A percentile compares a stretch with the other conserved stretches of the same genome.
These are phyloP conservation scores for Penicillium ucsense DNA, from an alignment of 495 filamentous ascomycete genomes.

Conservation along the genomic window DNA sequence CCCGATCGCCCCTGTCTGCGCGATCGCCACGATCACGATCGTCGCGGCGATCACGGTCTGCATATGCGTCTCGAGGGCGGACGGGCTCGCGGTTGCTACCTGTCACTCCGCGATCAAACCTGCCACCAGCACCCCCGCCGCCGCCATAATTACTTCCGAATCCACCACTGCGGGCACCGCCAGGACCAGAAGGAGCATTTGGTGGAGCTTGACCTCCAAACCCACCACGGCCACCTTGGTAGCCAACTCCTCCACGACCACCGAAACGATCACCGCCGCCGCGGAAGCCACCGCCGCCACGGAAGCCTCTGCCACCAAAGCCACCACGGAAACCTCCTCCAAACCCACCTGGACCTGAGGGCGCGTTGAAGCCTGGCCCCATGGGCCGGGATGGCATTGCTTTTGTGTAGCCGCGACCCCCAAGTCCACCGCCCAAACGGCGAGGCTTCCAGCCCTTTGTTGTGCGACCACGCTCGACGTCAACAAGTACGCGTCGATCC, in stretches of 20 bases:
- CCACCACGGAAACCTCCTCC: conserved; percentile 59
- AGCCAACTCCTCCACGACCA: conserved; percentile 50
- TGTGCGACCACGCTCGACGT: conserved; percentile 92
- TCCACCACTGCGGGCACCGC: conserved; percentile 46
- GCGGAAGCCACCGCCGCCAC: conserved; percentile 50
- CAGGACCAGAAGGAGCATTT: conserved; percentile 74
- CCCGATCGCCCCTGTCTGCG: conserved; percentile 31
- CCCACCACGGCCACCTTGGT: conserved; percentile 49
- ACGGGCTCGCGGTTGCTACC: conserved; percentile 48
- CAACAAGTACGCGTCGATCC: conserved; percentile 83
- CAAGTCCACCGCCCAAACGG: conserved; percentile 84
- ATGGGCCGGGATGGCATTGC: conserved; percentile 62
- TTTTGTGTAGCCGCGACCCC: conserved; percentile 89
- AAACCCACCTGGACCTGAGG: conserved; percentile 57
- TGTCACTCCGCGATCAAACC: conserved; percentile 39
- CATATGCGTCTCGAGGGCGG: conserved; percentile 36
- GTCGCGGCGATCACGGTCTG: conserved; percentile 46
- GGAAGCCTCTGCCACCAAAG: conserved; percentile 41
- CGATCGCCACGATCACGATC: conserved; percentile 39
- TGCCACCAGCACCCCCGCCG: conserved; percentile 40
- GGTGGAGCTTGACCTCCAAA: conserved; percentile 57
- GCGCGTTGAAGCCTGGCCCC: conserved; percentile 47
- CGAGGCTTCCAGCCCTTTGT: conserved; percentile 91
- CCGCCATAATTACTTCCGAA: conserved; percentile 17
- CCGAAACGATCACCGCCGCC: conserved; percentile 56